A percentile compares a stretch with the other conserved stretches of the same genome.
These are phyloP conservation scores for Rugonectria rugulosa DNA, from an alignment of 2,329 filamentous ascomycete species.

Conservation along the genomic window DNA sequence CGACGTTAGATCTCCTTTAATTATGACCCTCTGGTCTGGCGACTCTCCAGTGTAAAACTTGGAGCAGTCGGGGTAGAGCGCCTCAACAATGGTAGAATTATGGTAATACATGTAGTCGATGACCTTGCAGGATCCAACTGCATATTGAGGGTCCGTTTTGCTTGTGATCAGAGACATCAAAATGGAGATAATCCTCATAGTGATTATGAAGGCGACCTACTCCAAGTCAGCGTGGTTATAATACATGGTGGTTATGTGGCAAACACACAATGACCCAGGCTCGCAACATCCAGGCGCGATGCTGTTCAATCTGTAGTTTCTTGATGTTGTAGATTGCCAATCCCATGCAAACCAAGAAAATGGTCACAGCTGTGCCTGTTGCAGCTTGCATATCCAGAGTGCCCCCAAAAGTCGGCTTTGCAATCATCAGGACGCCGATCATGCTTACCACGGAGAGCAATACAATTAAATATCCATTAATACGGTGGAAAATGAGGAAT, in stretches of 20 bases:
- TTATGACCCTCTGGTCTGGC: constrained; percentile 27
- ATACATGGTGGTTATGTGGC: neutral
- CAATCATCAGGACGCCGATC: constrained; percentile 61
- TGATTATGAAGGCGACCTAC: constrained; percentile 60
- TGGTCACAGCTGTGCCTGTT: constrained; percentile 52
- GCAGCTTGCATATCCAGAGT: constrained; percentile 56
- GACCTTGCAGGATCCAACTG: constrained; percentile 54
- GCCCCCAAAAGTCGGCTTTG: constrained; percentile 61
- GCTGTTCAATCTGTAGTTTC: constrained; percentile 67
- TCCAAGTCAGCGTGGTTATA: neutral
- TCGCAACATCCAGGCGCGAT: constrained; percentile 70
- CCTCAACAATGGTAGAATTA: constrained; percentile 37
- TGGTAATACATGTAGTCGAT: constrained; percentile 50
- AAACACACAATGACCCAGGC: constrained; percentile 56
- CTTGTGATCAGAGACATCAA: constrained; percentile 51
- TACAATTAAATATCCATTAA: constrained; percentile 65
- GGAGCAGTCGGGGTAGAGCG: constrained; percentile 54
- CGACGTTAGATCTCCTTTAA: constrained; percentile 43
- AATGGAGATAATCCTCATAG: constrained; percentile 57
- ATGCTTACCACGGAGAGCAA: constrained; percentile 55
- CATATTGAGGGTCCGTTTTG: constrained; percentile 34
- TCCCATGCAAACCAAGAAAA: constrained; percentile 51
- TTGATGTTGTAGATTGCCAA: constrained; percentile 66
- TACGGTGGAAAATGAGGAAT: constrained; percentile 61
- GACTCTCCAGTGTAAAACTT: constrained; percentile 43